A percentile compares a stretch with the other conserved stretches of the same genome.
These are phyloP conservation scores for Schrenkiella parvula DNA, from an alignment of 345 rosid genomes.

Conservation along the genomic window DNA sequence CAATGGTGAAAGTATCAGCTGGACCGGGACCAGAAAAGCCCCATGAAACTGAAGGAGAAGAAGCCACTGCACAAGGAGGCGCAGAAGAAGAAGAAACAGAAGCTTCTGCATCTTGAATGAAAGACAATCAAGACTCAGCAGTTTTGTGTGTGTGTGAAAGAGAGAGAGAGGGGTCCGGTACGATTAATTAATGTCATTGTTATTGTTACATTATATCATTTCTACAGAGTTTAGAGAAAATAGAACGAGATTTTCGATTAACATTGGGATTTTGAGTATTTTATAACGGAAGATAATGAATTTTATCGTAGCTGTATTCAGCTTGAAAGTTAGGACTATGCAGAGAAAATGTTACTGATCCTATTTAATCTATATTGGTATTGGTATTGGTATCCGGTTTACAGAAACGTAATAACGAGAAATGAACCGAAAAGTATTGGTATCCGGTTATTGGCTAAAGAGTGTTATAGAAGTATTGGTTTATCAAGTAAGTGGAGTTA, in stretches of 20 bases:
- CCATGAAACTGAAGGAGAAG: constrained; percentile 42
- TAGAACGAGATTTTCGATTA: neutral
- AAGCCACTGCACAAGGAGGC: constrained; percentile 18
- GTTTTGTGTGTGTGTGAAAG: neutral
- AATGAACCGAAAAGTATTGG: too few species aligned
- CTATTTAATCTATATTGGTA: too few species aligned
- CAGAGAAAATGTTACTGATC: neutral
- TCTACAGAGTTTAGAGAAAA: constrained; percentile 11
- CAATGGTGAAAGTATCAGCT: constrained; percentile 99
- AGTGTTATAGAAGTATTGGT: too few species aligned
- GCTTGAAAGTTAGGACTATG: neutral
- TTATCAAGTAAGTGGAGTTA: too few species aligned
- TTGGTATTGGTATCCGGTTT: too few species aligned
- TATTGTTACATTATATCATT: constrained; percentile 8
- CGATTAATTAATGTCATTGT: constrained; percentile 1
- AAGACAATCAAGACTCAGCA: neutral
- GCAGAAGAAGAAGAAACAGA: constrained; percentile 29
- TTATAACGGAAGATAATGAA: neutral
- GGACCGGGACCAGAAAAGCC: constrained; percentile 84
- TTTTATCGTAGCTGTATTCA: neutral
- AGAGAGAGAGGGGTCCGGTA: constrained; percentile 4
- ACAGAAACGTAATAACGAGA: too few species aligned
- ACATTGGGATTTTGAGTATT: neutral
- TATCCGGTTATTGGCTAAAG: too few species aligned
- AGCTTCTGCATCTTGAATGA: constrained; percentile 38